A percentile compares a stretch with the other conserved stretches of the same genome.
Conservation (phyloP, 1,284 basidiomycete genomes). For the Austroboletus novae-zelandiae region DNA sequence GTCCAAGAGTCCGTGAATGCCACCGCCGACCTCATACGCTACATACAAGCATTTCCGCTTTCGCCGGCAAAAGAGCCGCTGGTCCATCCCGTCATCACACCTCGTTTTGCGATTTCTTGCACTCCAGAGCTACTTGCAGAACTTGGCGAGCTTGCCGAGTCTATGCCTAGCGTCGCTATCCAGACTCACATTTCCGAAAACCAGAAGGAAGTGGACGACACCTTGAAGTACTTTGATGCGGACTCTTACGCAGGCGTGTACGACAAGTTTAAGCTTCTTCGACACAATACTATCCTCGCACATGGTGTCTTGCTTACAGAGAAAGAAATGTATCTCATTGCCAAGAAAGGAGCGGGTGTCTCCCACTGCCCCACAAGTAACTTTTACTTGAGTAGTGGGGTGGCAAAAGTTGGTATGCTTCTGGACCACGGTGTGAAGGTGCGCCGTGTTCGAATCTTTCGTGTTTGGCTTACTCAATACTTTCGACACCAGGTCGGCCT, state of each 20-base stretch:
- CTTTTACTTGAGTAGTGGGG: constrained; percentile 84
- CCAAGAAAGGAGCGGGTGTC: constrained; percentile 67
- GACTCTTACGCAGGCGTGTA: constrained; percentile 79
- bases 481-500: constrained; percentile 64
- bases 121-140: constrained; percentile 66
- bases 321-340: constrained; percentile 75
- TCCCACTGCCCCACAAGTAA: constrained; percentile 95
- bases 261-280: constrained; percentile 75
- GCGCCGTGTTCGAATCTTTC: constrained; percentile 11
- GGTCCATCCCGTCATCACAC: constrained; percentile 89
- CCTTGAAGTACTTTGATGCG: constrained; percentile 65
- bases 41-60: constrained; percentile 61
- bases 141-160: constrained; percentile 54
- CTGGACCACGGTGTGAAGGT: constrained; percentile 88
- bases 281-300: constrained; percentile 81
- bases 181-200: constrained; percentile 97
- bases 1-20: constrained; percentile 53
- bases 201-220: constrained; percentile 67
- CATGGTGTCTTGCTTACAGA: constrained; percentile 84
- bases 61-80: constrained; percentile 40
- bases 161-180: constrained; percentile 64
- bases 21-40: constrained; percentile 65
- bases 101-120: constrained; percentile 95
- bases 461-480: constrained; percentile 4
- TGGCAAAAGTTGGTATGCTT: constrained; percentile 75